A percentile compares a stretch with the other conserved stretches of the same genome.
Conservation (phyloP, 495 filamentous ascomycete species). For the Penicillium arizonense region DNA sequence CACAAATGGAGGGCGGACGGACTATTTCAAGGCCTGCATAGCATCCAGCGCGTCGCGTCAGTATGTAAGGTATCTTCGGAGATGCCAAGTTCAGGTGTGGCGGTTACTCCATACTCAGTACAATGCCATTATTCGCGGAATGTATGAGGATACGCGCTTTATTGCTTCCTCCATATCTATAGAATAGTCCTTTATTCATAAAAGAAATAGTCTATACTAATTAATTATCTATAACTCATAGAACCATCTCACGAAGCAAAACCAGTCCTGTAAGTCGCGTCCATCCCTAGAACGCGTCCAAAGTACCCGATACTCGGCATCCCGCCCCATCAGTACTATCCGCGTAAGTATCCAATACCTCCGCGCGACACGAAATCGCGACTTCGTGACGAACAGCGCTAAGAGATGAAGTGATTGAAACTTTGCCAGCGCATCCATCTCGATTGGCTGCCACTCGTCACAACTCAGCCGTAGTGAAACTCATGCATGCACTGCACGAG, state of each 20-base stretch:
- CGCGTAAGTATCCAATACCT: conserved; percentile 9
- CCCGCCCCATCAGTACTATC: neutral
- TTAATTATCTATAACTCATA: neutral
- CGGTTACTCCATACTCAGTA: conserved; percentile 15
- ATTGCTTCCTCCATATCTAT: neutral
- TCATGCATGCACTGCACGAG: conserved; percentile 1
- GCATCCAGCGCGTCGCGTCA: conserved; percentile 12
- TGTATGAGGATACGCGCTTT: conserved; percentile 5
- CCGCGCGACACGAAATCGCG: conserved; percentile 7
- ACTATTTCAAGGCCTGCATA: conserved; percentile 17
- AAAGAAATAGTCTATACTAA: neutral
- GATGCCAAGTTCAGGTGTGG: conserved; percentile 16
- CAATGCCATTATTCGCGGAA: conserved; percentile 13
- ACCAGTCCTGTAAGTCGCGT: conserved; percentile 1
- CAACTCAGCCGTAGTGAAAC: neutral
- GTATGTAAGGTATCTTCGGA: conserved; percentile 17
- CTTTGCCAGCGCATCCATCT: conserved; percentile 3
- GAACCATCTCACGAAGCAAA: neutral
- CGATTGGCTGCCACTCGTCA: neutral
- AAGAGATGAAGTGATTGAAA: conserved; percentile 3
- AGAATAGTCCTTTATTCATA: no score
- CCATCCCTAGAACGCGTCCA: conserved; percentile 9
- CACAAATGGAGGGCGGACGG: conserved; percentile 12
- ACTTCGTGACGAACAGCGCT: neutral
- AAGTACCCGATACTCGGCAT: conserved; percentile 6